These are phyloP conservation scores for Kurtzmaniella quercitrusa DNA, from an alignment of 1,139 yeast genomes.

Conservation along the genomic window DNA sequence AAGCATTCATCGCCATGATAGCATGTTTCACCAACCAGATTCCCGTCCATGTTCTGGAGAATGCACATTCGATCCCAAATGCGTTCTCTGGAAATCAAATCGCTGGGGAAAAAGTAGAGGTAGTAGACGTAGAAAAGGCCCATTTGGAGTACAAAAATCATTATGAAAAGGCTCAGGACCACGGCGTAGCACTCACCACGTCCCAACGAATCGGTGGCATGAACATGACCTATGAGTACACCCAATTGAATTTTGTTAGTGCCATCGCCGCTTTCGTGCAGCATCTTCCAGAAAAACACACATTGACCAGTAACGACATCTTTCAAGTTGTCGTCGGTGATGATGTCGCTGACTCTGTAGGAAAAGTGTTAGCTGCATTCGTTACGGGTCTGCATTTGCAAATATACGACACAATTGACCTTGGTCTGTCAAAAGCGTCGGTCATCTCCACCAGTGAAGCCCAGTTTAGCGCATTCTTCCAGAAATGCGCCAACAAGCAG, in stretches of 20 bases:
- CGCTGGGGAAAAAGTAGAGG: neutral
- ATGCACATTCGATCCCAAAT: conserved; percentile 15
- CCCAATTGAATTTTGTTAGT: conserved; percentile 61
- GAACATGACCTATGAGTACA: conserved; percentile 33
- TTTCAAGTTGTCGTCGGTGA: conserved; percentile 32
- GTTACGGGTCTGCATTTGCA: conserved; percentile 16
- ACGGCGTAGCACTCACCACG: conserved; percentile 32
- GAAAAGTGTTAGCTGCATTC: conserved; percentile 28
- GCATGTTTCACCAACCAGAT: conserved; percentile 28
- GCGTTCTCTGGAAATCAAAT: conserved; percentile 5
- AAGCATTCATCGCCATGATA: conserved; percentile 20
- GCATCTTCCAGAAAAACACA: conserved; percentile 48
- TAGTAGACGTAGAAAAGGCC: conserved; percentile 1
- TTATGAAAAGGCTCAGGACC: conserved; percentile 32
- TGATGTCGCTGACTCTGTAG: conserved; percentile 14
- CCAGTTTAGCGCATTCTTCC: conserved; percentile 9
- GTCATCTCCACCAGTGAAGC: conserved; percentile 19
- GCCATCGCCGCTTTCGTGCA: conserved; percentile 59
- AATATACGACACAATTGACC: conserved; percentile 10
- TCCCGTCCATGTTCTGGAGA: conserved; percentile 16
- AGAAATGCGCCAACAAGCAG: neutral
- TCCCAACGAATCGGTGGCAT: conserved; percentile 17
- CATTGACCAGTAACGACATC: conserved; percentile 35
- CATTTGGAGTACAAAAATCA: conserved; percentile 19
- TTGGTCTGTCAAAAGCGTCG: conserved; percentile 16